Evolutionary conservation across 352 stramenopile species (phyloP).

Genomic region (Pilasporangium apinafurcum): DNA sequence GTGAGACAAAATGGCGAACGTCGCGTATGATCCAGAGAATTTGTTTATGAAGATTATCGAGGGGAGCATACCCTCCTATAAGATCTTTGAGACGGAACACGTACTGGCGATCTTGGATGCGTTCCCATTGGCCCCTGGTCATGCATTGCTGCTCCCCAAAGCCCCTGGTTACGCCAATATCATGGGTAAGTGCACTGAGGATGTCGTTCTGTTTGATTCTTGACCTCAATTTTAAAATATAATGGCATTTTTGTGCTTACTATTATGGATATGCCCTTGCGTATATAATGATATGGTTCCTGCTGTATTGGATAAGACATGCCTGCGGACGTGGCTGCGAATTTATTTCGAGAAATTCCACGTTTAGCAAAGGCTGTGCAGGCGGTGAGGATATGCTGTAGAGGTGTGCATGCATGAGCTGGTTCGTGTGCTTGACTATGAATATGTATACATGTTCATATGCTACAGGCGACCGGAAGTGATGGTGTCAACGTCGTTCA

Average conservation of each 20-base stretch:
- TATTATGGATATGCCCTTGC: no score
- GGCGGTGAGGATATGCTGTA: no score
- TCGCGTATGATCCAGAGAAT: slow-evolving; percentile 68
- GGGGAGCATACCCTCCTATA: slow-evolving; percentile 65
- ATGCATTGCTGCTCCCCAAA: slow-evolving; percentile 76
- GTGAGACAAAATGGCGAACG: slow-evolving; percentile 20
- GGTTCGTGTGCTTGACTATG: neutral
- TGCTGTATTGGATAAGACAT: no score
- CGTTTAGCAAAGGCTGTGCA: slow-evolving; percentile 71
- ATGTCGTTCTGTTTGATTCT: no score
- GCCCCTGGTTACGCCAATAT: slow-evolving; percentile 54
- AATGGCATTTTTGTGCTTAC: no score
- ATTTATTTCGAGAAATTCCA: slow-evolving; percentile 68
- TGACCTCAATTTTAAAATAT: no score
- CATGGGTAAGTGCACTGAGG: slow-evolving; percentile 26
- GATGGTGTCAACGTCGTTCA: slow-evolving; percentile 78
- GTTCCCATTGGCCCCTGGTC: slow-evolving; percentile 59
- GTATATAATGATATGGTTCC: neutral
- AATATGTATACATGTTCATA: neutral
- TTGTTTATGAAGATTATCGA: slow-evolving; percentile 83
- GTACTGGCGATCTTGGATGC: slow-evolving; percentile 79
- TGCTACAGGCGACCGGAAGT: slow-evolving; percentile 37
- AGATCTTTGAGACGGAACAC: slow-evolving; percentile 85
- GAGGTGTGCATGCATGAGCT: no score
- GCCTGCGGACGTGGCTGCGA: slow-evolving; percentile 58